phyloP scores from a whole-genome alignment of 352 stramenopile genomes.

The Thraustochytrium sp. region DNA sequence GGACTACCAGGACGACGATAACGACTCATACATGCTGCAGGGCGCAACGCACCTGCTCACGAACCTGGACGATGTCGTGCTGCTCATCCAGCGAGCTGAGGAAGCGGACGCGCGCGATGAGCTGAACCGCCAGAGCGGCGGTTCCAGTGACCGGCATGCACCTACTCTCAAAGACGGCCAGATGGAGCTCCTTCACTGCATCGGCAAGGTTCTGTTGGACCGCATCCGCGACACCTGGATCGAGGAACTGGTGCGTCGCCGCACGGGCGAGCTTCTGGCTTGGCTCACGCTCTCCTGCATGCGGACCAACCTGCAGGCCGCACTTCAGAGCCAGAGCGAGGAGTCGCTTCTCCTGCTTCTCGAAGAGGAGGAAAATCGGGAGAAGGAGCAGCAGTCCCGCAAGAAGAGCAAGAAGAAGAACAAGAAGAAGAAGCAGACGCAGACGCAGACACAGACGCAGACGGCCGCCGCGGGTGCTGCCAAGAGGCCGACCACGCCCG shows the following conservation, averaged over 20 bases:
- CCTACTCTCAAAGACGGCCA: slow-evolving; percentile 24
- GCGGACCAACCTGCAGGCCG: slow-evolving; percentile 19
- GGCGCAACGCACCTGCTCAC: not conserved
- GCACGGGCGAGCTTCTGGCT: slow-evolving; percentile 2
- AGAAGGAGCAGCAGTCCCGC: not conserved
- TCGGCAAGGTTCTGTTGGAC: slow-evolving; percentile 10
- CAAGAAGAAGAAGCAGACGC: slow-evolving; percentile 18
- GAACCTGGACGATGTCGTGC: not conserved
- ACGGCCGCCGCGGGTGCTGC: too few species aligned
- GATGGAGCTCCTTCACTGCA: slow-evolving; percentile 35
- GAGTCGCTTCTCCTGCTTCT: not conserved
- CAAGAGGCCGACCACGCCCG: too few species aligned
- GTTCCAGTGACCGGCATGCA: not conserved
- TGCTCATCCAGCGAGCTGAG: not conserved
- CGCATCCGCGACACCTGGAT: slow-evolving; percentile 26
- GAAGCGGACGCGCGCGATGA: slow-evolving; percentile 23
- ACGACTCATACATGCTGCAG: not conserved
- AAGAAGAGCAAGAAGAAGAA: slow-evolving; percentile 33
- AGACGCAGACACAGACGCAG: not conserved
- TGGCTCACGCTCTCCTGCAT: slow-evolving; percentile 33
- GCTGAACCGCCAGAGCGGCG: not conserved
- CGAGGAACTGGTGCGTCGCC: not conserved
- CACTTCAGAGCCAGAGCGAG: not conserved
- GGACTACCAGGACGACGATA: not conserved
- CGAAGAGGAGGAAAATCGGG: not conserved